Evolutionary conservation across 805 yeast genomes (phyloP).

Genomic region (Yamadazyma akitaensis): DNA sequence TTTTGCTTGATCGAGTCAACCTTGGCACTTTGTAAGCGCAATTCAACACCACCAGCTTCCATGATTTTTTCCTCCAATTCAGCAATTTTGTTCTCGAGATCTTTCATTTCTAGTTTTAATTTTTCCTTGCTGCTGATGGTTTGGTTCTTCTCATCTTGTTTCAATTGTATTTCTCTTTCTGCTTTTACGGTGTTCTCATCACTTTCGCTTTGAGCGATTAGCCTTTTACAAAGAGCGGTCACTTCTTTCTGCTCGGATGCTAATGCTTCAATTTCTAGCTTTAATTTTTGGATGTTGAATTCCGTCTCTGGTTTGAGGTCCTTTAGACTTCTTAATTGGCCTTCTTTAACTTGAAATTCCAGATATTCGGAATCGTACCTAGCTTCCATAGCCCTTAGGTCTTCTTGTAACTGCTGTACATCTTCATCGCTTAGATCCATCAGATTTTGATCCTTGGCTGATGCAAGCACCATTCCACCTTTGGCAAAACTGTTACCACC

Average conservation of each 20-base stretch:
- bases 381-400: conserved; percentile 51
- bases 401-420: conserved; percentile 50
- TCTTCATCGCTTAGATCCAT: conserved; percentile 53
- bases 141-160: conserved; percentile 13
- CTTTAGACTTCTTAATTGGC: conserved; percentile 53
- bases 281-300: conserved; percentile 51
- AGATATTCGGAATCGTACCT: conserved; percentile 47
- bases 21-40: conserved; percentile 74
- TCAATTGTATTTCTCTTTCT: conserved; percentile 34
- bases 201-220: conserved; percentile 36
- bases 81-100: conserved; percentile 53
- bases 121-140: conserved; percentile 18
- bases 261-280: conserved; percentile 63
- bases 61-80: conserved; percentile 71
- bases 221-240: conserved; percentile 39
- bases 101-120: conserved; percentile 53
- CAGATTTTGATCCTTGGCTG: conserved; percentile 23
- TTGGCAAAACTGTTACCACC: conserved; percentile 73
- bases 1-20: conserved; percentile 73
- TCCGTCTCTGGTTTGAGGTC: conserved; percentile 73
- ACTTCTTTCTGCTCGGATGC: conserved; percentile 51
- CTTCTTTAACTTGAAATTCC: conserved; percentile 57
- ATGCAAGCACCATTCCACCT: conserved; percentile 72
- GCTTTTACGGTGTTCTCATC: conserved; percentile 26
- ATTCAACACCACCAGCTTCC: conserved; percentile 86